Evolutionary conservation across 2,329 filamentous ascomycete genomes (phyloP), one percentile per base, ranked within the genome.

Genomic region (Botryosphaeria agaves): DNA sequence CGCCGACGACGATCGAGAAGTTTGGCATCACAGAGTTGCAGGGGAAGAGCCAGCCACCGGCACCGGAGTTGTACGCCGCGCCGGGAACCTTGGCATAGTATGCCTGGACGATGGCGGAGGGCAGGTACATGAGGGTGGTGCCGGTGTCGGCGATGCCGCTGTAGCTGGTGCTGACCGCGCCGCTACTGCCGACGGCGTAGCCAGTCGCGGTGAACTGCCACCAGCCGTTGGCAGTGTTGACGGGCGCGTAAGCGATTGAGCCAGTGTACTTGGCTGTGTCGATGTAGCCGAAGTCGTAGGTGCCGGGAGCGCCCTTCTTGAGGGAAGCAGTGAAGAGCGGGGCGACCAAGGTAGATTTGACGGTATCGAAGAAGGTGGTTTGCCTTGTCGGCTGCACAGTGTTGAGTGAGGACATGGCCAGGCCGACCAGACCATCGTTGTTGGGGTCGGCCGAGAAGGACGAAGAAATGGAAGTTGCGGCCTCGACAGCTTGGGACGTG

Each of bases 111-210:
- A 75, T 57, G 18, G 46, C 39, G 32, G 61, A 46, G 16, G 69
- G 67, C 12, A 75, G 51, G 38, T 76, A 60, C 32, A 78, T 51
- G 18, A 81, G 67, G 1, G 73, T 74, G 33, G 76, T 80, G 32
- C 76, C 76, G 2, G 76, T 81, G 54, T 81, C 76, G 43, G 71
- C 69, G 47, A 81, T 78, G 40, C 61, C 64, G 25, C 47, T 40
- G 48, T 71, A 62, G 35, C 52, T 43, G 28, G 47, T 32, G 21
- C 48, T 43, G 33, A 56, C 53, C 49, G 53, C 39, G 16, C 42
- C 30, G 12, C 46, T 45, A 35, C 47, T 47, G 31, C 69, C 72
- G 31, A 76, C 45, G 23, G 55, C 55, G 52, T 72, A 76, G 14
- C 64, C 69, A 15, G 57, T 55, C 7, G 67, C 55, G 14, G 55